phyloP scores from a whole-genome alignment of 2,329 filamentous ascomycete genomes.

The Salinomyces thailandicus region DNA sequence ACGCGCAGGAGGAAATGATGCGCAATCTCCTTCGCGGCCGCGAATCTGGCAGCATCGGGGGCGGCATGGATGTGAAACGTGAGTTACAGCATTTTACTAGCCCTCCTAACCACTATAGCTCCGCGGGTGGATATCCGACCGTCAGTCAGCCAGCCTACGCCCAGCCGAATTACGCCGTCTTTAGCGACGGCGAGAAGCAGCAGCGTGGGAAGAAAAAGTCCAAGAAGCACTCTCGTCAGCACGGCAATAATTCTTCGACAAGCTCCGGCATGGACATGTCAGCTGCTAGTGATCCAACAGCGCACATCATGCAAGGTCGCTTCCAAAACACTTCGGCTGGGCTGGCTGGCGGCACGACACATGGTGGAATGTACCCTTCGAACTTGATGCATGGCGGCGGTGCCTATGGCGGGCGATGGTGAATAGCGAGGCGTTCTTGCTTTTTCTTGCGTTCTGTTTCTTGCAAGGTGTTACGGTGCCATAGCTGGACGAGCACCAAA shows the following conservation, averaged over 20 bases:
- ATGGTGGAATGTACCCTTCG: conserved; percentile 17
- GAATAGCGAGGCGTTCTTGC: conserved; percentile 6
- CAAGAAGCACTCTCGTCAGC: conserved; percentile 10
- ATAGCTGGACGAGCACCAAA: background rate
- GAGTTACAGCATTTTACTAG: conserved; percentile 16
- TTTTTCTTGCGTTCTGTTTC: conserved; percentile 4
- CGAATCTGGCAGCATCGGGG: conserved; percentile 46
- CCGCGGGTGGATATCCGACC: conserved; percentile 47
- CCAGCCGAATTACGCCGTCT: conserved; percentile 3
- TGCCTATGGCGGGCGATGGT: conserved; percentile 21
- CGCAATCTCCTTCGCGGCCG: conserved; percentile 63
- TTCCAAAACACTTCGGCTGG: conserved; percentile 10
- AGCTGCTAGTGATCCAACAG: background rate
- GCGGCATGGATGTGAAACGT: conserved; percentile 16
- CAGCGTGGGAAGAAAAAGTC: conserved; percentile 12
- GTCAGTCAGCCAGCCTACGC: conserved; percentile 1
- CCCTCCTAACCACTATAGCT: conserved; percentile 50
- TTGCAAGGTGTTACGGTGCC: conserved; percentile 7
- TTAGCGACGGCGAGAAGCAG: conserved; percentile 10
- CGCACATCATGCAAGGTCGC: conserved; percentile 13
- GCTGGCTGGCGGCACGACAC: conserved; percentile 4
- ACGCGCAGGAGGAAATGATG: conserved; percentile 58
- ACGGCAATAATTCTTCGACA: conserved; percentile 7
- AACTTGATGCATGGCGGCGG: conserved; percentile 21
- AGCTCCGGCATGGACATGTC: conserved; percentile 7